Evolutionary conservation across 106 monocot species (phyloP), one percentile per base, ranked within the genome.

Genomic region (Gastrodia elata): DNA sequence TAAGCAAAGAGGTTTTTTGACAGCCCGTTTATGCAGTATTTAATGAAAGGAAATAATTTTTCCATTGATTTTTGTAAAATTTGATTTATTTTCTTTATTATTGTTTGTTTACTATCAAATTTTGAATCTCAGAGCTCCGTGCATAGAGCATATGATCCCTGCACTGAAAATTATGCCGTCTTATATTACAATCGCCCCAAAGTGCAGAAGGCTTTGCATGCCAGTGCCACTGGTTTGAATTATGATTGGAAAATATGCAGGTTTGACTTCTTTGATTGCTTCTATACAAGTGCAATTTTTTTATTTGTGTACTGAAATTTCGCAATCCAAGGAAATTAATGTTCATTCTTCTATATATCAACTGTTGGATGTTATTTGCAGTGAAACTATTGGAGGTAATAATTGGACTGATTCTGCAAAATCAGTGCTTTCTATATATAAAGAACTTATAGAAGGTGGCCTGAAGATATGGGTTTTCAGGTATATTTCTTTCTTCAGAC

Each of bases 381-480:
- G n/a, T 57, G 2, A 57, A 8, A 13, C 25, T 24, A 6, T 57
- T 57, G 24, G 8, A 2, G n/a, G n/a, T n/a, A 15, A 11, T 11
- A 57, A 86, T 64, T 97, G 96, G 96, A 68, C 65, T n/a, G 96
- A 97, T 81, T 89, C 96, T 14, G 92, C 96, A 8, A 84, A 71
- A 76, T 86, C 88, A 28, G 89, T 92, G 89, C 90, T 97, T 77
- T 92, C 92, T 72, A 92, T 92, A 55, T 92, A 92, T 64, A 83
- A 77, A 72, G 92, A 92, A 71, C 80, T 97, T 20, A 88, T 97
- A 64, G 77, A 77, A 65, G 90, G 84, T 71, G 96, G 96, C 20
- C 33, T 86, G 44, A 89, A 80, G 42, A 86, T 92, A 73, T 97
- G 96, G 92, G 90, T 97, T 0, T 97, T 83, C 86, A 96, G 91